phyloP scores from a whole-genome alignment of 805 yeast genomes.

The Candida odintsovae region DNA sequence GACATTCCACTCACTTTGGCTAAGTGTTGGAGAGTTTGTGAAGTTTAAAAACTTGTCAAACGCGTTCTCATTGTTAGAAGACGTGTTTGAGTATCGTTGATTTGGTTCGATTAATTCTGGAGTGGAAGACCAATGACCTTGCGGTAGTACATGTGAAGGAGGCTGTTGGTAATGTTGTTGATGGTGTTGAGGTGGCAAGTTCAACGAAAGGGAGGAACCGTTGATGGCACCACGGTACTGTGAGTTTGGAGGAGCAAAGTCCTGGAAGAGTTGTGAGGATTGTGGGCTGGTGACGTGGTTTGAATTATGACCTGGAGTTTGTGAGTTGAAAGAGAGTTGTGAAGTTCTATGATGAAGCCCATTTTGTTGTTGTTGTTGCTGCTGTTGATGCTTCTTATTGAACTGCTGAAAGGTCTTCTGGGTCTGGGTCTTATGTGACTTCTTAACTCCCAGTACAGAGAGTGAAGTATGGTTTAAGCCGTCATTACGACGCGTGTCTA shows the following conservation, averaged over 20 bases:
- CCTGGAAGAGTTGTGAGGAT: conserved; percentile 1
- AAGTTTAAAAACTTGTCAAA: conserved; percentile 1
- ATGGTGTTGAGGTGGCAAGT: not conserved
- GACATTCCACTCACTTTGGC: conserved; percentile 9
- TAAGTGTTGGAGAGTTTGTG: conserved; percentile 11
- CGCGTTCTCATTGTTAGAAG: not conserved
- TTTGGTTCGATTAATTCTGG: not conserved
- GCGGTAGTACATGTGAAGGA: conserved; percentile 2
- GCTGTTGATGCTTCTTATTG: conserved; percentile 14
- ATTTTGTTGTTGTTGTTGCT: no score
- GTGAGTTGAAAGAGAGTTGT: not conserved
- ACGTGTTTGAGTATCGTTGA: not conserved
- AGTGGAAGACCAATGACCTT: conserved; percentile 5
- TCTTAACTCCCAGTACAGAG: conserved; percentile 17
- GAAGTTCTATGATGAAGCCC: not conserved
- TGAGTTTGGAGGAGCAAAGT: conserved; percentile 5
- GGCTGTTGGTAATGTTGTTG: not conserved
- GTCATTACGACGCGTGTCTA: conserved; percentile 19
- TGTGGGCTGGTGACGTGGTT: not conserved
- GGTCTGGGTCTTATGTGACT: conserved; percentile 18
- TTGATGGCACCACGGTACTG: not conserved
- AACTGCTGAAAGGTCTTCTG: conserved; percentile 23
- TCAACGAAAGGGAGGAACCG: not conserved
- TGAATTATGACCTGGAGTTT: not conserved
- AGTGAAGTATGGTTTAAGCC: conserved; percentile 22